Evolutionary conservation across 805 yeast species (phyloP), one percentile per base, ranked within the genome.

Genomic region (Starmerella potacharoeniae): DNA sequence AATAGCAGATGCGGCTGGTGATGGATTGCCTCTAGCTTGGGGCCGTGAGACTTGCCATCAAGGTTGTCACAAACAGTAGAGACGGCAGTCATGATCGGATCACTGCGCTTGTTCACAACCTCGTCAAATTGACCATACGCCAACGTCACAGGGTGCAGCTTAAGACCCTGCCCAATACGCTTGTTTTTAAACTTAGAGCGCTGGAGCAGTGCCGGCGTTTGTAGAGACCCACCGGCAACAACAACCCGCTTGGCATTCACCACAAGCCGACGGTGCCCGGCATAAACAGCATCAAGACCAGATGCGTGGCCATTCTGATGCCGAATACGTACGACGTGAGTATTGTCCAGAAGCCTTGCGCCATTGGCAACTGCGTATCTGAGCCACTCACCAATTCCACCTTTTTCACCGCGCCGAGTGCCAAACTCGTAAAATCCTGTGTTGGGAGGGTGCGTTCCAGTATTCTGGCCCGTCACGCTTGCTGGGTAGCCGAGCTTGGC

Each of bases 41-140:
- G 74, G 1, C 83, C 83, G 61, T 77, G 80, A 4, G 70, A 75
- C 52, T 71, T 65, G 2, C 81, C 81, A 60, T 79, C 82, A 36
- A 77, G 56, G 58, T 78, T 77, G 51, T 73, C 80, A 14, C 64
- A 71, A 59, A 76, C 73, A 13, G 72, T 68, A 60, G 75, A 68
- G 3, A 77, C 77, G 2, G 77, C 60, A 0, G 82, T 77, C 76
- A 79, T 69, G 52, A 78, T 77, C 1, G 81, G 67, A 50, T 73
- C 65, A n/a, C 71, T 60, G 56, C 64, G 68, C 3, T 77, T 72
- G 48, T 73, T 69, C 1, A 72, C 64, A 1, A 69, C 73, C 33
- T 58, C 60, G 14, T 73, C 75, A n/a, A 71, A 76, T 50, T 71
- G 75, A 0, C 79, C 82, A 57, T 65, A 63, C 1, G 73, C 54